These are phyloP conservation scores for Aspergillus nomiae DNA, from an alignment of 2,329 filamentous ascomycete species.

Conservation along the genomic window DNA sequence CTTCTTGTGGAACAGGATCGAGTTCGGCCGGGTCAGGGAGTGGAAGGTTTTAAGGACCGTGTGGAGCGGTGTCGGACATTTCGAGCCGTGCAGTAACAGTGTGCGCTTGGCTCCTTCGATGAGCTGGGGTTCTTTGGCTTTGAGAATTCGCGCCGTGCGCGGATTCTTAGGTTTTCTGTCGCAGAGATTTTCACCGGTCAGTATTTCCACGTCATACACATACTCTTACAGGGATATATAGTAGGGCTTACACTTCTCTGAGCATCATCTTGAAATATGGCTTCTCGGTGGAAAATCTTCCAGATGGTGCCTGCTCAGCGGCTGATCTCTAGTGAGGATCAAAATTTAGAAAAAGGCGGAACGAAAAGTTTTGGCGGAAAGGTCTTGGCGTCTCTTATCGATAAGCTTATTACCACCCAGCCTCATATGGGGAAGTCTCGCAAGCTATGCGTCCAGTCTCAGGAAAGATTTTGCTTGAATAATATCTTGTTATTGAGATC, in stretches of 20 bases:
- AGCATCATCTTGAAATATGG: slow-evolving; percentile 36
- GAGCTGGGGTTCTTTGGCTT: slow-evolving; percentile 86
- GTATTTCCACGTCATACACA: neutral
- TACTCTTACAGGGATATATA: neutral
- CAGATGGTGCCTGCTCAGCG: slow-evolving; percentile 16
- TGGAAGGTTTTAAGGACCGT: slow-evolving; percentile 83
- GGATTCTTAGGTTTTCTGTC: slow-evolving; percentile 73
- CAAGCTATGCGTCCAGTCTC: neutral
- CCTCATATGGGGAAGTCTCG: too few relatives aligned
- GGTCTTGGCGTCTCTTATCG: slow-evolving; percentile 41
- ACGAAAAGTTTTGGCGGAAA: slow-evolving; percentile 41
- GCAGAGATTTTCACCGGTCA: slow-evolving; percentile 13
- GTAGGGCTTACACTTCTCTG: slow-evolving; percentile 44
- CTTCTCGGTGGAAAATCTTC: slow-evolving; percentile 13
- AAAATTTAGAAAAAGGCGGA: slow-evolving; percentile 27
- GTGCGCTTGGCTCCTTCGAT: slow-evolving; percentile 88
- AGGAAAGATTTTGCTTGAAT: neutral
- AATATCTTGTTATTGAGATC: neutral
- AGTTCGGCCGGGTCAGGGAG: slow-evolving; percentile 79
- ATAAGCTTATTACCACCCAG: slow-evolving; percentile 29
- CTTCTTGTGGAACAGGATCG: slow-evolving; percentile 95
- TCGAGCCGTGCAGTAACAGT: slow-evolving; percentile 85
- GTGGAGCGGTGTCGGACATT: slow-evolving; percentile 79
- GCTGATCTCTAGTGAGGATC: slow-evolving; percentile 7
- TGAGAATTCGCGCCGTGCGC: slow-evolving; percentile 91